Evolutionary conservation across 192 early-diverging fungal species (phyloP).

Genomic region (Allomyces javanicus): DNA sequence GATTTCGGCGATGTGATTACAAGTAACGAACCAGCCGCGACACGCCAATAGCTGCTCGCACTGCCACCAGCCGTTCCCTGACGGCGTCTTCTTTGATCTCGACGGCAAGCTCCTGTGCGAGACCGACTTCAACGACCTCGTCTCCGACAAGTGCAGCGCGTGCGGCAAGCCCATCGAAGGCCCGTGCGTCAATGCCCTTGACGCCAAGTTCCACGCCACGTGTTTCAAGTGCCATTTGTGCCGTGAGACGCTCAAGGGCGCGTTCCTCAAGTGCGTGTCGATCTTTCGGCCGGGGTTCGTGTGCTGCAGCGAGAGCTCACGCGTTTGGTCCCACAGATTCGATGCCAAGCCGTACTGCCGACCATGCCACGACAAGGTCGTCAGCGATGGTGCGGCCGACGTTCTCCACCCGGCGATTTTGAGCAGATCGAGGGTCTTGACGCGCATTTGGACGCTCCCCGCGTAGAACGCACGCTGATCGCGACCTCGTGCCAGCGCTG

Average conservation of each 20-base stretch:
- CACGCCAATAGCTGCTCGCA: constrained; percentile 14
- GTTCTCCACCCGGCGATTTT: constrained; percentile 2
- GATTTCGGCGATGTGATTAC: neutral
- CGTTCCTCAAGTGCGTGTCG: constrained; percentile 13
- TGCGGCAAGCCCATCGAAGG: constrained; percentile 23
- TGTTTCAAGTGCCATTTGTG: constrained; percentile 20
- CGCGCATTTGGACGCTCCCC: no score
- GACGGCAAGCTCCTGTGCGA: constrained; percentile 18
- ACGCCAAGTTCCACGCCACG: constrained; percentile 26
- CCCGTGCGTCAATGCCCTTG: constrained; percentile 22
- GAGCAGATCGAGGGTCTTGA: no score
- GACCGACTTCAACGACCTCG: constrained; percentile 15
- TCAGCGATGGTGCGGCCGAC: constrained; percentile 1
- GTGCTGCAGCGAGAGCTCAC: no score
- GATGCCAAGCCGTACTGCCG: constrained; percentile 26
- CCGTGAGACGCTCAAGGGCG: constrained; percentile 10
- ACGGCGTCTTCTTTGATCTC: constrained; percentile 16
- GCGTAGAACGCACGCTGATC: constrained; percentile 2
- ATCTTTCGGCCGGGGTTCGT: no score
- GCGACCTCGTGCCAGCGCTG: constrained; percentile 16
- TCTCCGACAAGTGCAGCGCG: constrained; percentile 17
- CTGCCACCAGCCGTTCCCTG: constrained; percentile 20
- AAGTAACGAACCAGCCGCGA: neutral
- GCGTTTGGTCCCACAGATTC: neutral
- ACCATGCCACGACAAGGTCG: constrained; percentile 9